Percentiles rank a stretch among this genome's conserved stretches.
Evolutionary conservation across 1,139 yeast genomes (phyloP).

Genomic region (Taphrina deformans): DNA sequence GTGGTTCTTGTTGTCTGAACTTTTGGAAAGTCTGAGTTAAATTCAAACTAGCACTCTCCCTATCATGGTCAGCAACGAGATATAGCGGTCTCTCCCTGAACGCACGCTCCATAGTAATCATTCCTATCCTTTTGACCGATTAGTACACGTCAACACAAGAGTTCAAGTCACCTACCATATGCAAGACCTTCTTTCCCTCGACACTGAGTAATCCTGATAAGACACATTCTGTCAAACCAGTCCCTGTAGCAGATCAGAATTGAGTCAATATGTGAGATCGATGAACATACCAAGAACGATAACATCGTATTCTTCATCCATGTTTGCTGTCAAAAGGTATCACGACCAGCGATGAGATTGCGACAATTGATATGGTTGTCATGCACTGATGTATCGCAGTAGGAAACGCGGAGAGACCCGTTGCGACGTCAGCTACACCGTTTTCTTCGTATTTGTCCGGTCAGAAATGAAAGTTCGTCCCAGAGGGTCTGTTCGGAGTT

Average conservation of each 20-base stretch:
- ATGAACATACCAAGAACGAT: conserved; percentile 63
- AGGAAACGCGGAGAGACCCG: conserved; percentile 7
- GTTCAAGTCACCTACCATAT: conserved; percentile 58
- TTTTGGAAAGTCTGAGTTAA: conserved; percentile 53
- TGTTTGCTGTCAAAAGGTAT: conserved; percentile 41
- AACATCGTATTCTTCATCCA: conserved; percentile 97
- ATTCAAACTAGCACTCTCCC: conserved; percentile 66
- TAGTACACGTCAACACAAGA: too few species aligned
- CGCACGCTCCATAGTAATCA: conserved; percentile 82
- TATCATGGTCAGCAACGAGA: conserved; percentile 30
- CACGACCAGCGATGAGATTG: not conserved
- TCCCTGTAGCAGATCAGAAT: conserved; percentile 45
- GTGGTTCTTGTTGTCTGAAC: conserved; percentile 60
- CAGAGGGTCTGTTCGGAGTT: too few species aligned
- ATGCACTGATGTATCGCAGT: not conserved
- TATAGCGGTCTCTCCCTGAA: not conserved
- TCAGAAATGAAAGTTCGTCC: not conserved
- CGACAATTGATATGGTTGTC: not conserved
- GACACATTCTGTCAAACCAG: conserved; percentile 94
- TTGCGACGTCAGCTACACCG: conserved; percentile 6
- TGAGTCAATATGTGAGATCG: not conserved
- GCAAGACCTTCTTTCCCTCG: conserved; percentile 94
- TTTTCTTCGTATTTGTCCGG: not conserved
- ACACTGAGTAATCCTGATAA: conserved; percentile 91
- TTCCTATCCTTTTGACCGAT: conserved; percentile 61